These are phyloP conservation scores for Trametes cubensis DNA, from an alignment of 768 basidiomycete genomes.

Conservation along the genomic window DNA sequence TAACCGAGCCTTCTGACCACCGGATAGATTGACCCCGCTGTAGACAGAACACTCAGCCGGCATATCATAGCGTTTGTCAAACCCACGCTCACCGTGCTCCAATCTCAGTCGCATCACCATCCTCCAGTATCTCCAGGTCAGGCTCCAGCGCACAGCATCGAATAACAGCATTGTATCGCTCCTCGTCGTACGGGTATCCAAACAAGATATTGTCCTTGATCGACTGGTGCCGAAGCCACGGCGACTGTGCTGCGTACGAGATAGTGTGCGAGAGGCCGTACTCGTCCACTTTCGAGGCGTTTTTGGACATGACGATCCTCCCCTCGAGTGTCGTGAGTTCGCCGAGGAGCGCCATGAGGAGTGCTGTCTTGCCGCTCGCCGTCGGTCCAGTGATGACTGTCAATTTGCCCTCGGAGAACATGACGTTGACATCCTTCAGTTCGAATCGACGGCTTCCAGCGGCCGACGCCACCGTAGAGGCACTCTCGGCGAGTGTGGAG, in stretches of 20 bases:
- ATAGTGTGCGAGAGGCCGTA: conserved; percentile 58
- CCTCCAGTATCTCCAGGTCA: conserved; percentile 82
- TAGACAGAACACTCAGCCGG: not conserved
- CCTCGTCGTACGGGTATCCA: conserved; percentile 57
- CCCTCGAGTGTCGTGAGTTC: conserved; percentile 67
- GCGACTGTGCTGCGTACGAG: conserved; percentile 53
- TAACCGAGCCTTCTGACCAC: conserved; percentile 81
- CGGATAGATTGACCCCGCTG: conserved; percentile 75
- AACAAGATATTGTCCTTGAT: conserved; percentile 68
- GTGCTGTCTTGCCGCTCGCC: conserved; percentile 81
- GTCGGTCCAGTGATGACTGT: conserved; percentile 79
- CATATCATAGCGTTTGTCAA: conserved; percentile 3
- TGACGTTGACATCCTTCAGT: conserved; percentile 63
- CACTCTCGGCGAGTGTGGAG: conserved; percentile 23
- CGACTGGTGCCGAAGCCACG: conserved; percentile 48
- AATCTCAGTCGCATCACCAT: conserved; percentile 86
- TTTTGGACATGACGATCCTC: conserved; percentile 66
- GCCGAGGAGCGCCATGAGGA: conserved; percentile 73
- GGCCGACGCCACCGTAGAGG: conserved; percentile 28
- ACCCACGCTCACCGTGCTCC: conserved; percentile 56
- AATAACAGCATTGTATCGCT: conserved; percentile 74
- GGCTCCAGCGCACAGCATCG: conserved; percentile 81
- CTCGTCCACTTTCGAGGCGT: conserved; percentile 58
- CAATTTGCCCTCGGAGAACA: conserved; percentile 73
- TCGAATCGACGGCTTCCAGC: conserved; percentile 58